Conservation (phyloP, 352 stramenopile species). For the Globisporangium heterothallicum region DNA sequence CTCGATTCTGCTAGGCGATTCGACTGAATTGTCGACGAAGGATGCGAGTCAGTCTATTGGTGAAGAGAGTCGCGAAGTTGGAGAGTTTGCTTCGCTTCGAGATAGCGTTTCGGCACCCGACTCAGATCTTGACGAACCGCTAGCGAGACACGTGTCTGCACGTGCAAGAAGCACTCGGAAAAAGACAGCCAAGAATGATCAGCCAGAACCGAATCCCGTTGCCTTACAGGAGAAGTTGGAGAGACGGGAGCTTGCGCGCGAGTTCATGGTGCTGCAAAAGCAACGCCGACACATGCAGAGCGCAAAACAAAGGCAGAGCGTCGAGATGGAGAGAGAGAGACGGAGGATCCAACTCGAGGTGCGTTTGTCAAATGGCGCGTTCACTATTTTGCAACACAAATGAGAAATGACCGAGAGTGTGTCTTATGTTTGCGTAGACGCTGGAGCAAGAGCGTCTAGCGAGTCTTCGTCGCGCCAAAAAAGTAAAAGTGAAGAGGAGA, state of each 20-base stretch:
- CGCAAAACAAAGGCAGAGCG: slow-evolving; percentile 30
- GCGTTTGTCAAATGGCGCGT: neutral
- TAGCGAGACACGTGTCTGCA: neutral
- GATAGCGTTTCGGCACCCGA: neutral
- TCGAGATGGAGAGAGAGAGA: slow-evolving; percentile 31
- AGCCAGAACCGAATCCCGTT: slow-evolving; percentile 5
- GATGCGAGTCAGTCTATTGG: slow-evolving; percentile 10
- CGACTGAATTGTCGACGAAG: neutral
- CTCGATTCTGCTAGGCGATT: slow-evolving; percentile 6
- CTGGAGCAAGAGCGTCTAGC: slow-evolving; percentile 19
- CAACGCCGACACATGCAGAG: slow-evolving; percentile 30
- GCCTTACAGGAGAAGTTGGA: slow-evolving; percentile 27
- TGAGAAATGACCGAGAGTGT: neutral
- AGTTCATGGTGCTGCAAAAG: slow-evolving; percentile 68
- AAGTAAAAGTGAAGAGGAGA: slow-evolving; percentile 5
- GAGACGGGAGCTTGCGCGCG: slow-evolving; percentile 47
- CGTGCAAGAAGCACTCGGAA: neutral
- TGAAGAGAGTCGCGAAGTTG: slow-evolving; percentile 10
- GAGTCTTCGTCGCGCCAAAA: slow-evolving; percentile 11
- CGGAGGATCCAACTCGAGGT: slow-evolving; percentile 50
- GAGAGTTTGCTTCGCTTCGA: neutral
- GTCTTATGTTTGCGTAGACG: slow-evolving; percentile 6
- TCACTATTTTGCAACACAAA: neutral
- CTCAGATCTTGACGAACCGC: neutral
- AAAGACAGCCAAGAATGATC: neutral